phyloP scores from a whole-genome alignment of 345 rosid species.

The Turritis glabra region DNA sequence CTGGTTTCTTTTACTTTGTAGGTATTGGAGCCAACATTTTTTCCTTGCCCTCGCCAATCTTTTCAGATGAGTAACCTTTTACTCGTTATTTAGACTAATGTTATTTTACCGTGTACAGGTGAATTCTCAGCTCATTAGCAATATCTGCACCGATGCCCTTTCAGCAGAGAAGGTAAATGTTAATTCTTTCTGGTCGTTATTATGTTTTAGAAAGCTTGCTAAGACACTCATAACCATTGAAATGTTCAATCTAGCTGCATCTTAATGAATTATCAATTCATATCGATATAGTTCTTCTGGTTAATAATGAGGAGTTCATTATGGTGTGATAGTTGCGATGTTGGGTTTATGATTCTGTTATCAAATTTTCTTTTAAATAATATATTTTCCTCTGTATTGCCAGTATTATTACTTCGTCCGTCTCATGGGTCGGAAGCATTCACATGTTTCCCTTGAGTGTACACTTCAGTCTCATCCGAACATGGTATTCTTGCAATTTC shows the following conservation, averaged over 20 bases:
- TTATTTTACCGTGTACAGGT: constrained; percentile 52
- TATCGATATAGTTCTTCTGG: neutral
- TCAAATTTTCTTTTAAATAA: neutral
- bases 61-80: neutral
- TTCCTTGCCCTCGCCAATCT: neutral
- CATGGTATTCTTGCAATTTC: constrained; percentile 51
- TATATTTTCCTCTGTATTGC: constrained; percentile 10
- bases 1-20: neutral
- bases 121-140: constrained; percentile 97
- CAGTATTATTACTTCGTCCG: constrained; percentile 97
- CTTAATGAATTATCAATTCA: neutral
- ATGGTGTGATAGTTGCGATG: neutral
- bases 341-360: neutral
- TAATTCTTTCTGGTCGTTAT: neutral
- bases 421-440: constrained; percentile 96
- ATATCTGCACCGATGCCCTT: constrained; percentile 94
- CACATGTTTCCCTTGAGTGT: constrained; percentile 96
- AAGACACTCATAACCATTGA: neutral
- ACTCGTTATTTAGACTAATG: neutral
- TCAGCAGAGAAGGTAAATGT: constrained; percentile 89
- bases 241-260: neutral
- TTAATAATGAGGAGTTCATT: neutral
- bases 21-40: neutral
- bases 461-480: constrained; percentile 98
- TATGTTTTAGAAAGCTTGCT: neutral